These are phyloP conservation scores for Ilyonectria sp. DNA, from an alignment of 2,329 filamentous ascomycete genomes.

Conservation along the genomic window DNA sequence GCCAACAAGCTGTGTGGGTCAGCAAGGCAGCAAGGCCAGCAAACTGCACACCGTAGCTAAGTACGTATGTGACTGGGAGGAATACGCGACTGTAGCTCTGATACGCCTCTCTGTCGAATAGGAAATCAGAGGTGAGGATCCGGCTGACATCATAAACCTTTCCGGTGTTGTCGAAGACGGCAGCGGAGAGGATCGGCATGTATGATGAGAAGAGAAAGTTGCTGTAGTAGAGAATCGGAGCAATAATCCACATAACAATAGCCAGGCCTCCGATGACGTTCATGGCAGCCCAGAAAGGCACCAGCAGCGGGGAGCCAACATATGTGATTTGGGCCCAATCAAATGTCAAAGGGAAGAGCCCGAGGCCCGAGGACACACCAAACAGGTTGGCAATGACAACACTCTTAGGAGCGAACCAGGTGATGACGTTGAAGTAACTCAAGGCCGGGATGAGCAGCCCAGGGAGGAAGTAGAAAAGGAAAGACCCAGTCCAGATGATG, in stretches of 20 bases:
- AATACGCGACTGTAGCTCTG: constrained; percentile 87
- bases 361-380: constrained; percentile 86
- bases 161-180: constrained; percentile 89
- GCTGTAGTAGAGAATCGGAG: constrained; percentile 84
- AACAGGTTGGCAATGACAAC: constrained; percentile 91
- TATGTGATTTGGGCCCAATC: constrained; percentile 94
- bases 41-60: constrained; percentile 90
- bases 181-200: constrained; percentile 87
- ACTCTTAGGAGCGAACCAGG: constrained; percentile 89
- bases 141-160: constrained; percentile 85
- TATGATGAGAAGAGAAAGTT: constrained; percentile 87
- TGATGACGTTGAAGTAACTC: constrained; percentile 91
- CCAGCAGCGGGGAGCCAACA: constrained; percentile 87
- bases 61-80: constrained; percentile 87
- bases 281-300: constrained; percentile 89
- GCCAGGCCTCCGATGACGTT: constrained; percentile 87
- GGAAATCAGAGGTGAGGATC: constrained; percentile 82
- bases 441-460: constrained; percentile 86
- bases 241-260: constrained; percentile 87
- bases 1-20: constrained; percentile 88
- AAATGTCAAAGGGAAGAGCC: constrained; percentile 88
- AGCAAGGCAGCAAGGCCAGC: constrained; percentile 84
- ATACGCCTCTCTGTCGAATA: constrained; percentile 85
- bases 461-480: constrained; percentile 88
- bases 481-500: constrained; percentile 78